These are phyloP conservation scores for Macadamia integrifolia DNA, from an alignment of 164 flowering plant species.

Conservation along the genomic window DNA sequence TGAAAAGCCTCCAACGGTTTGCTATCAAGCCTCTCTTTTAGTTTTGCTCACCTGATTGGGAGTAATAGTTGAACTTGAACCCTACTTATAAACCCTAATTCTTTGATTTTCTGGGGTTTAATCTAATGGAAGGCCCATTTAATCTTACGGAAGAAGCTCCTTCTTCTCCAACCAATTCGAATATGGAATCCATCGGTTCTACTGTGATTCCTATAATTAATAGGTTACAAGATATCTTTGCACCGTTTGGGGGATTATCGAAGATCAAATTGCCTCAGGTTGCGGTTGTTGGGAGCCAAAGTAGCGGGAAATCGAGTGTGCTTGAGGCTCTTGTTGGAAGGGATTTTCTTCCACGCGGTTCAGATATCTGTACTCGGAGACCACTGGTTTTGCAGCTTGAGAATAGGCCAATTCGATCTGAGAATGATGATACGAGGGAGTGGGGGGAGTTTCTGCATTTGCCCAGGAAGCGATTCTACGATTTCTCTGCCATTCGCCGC, in stretches of 20 bases:
- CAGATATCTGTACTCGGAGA: slow-evolving; percentile 46
- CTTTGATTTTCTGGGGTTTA: background rate
- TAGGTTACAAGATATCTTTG: slow-evolving; percentile 43
- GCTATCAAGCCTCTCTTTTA: background rate
- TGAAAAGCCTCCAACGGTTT: no score
- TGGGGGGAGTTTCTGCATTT: slow-evolving; percentile 55
- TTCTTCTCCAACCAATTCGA: background rate
- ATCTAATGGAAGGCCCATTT: background rate
- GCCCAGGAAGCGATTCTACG: slow-evolving; percentile 33
- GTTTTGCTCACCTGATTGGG: background rate
- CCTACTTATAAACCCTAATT: background rate
- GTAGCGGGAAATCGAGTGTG: slow-evolving; percentile 59
- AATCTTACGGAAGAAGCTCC: slow-evolving; percentile 1
- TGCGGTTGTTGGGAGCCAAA: slow-evolving; percentile 54
- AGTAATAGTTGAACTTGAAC: background rate
- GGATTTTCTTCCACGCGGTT: slow-evolving; percentile 46
- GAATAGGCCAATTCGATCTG: slow-evolving; percentile 10
- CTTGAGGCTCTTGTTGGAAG: slow-evolving; percentile 53
- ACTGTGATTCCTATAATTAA: slow-evolving; percentile 37
- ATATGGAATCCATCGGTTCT: slow-evolving; percentile 13
- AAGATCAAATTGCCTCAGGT: slow-evolving; percentile 44
- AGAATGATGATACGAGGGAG: slow-evolving; percentile 27
- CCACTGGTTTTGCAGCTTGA: slow-evolving; percentile 40
- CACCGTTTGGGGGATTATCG: slow-evolving; percentile 22
- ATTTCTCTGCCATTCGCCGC: slow-evolving; percentile 35